These are phyloP conservation scores for Periconia sp. DNA, from an alignment of 2,329 filamentous ascomycete species.

Conservation along the genomic window DNA sequence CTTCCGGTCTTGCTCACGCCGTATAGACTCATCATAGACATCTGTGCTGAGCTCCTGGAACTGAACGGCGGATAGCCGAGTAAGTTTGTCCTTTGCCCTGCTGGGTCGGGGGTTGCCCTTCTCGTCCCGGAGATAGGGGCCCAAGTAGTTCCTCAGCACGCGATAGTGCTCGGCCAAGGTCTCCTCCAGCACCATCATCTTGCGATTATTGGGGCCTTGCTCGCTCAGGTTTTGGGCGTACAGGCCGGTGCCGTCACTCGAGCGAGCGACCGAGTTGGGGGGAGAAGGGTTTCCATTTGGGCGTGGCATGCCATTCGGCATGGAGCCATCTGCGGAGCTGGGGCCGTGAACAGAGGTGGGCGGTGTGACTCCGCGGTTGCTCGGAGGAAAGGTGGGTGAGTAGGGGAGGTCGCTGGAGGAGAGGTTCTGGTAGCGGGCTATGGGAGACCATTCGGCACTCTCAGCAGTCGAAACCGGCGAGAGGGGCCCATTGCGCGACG, in stretches of 20 bases:
- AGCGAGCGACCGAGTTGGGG: constrained; percentile 82
- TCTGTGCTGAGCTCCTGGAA: constrained; percentile 98
- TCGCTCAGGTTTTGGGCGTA: constrained; percentile 58
- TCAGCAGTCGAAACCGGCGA: constrained; percentile 42
- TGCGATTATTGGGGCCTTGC: constrained; percentile 61
- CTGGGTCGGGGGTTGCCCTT: constrained; percentile 75
- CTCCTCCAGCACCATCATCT: constrained; percentile 63
- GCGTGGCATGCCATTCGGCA: constrained; percentile 57
- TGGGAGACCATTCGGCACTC: constrained; percentile 46
- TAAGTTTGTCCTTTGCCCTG: constrained; percentile 89
- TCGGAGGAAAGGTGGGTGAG: constrained; percentile 39
- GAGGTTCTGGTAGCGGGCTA: constrained; percentile 41
- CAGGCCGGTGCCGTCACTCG: constrained; percentile 75
- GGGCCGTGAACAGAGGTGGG: constrained; percentile 44
- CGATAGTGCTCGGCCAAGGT: constrained; percentile 79
- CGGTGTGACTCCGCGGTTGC: constrained; percentile 36
- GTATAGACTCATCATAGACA: constrained; percentile 91
- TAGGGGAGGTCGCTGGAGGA: constrained; percentile 40
- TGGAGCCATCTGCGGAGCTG: constrained; percentile 40
- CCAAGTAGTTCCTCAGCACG: constrained; percentile 75
- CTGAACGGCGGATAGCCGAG: constrained; percentile 85
- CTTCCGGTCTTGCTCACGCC: constrained; percentile 69
- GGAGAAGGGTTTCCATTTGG: constrained; percentile 69
- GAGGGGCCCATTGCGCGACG: constrained; percentile 42
- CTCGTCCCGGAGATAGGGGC: constrained; percentile 70